Evolutionary conservation across 495 filamentous ascomycete species (phyloP).

Genomic region (Penicillium simplicissimum): DNA sequence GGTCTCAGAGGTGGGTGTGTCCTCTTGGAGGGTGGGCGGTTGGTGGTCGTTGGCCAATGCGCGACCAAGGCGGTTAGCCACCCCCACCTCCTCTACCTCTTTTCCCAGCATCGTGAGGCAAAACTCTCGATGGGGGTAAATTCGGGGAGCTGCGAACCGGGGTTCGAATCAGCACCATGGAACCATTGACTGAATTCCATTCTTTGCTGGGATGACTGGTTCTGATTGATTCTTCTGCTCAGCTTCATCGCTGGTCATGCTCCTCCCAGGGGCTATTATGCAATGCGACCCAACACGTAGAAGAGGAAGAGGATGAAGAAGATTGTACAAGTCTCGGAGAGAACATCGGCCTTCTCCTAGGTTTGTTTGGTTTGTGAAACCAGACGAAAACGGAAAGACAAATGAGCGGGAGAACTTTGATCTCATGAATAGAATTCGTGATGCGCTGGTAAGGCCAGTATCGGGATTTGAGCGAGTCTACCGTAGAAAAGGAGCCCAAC

Average conservation of each 20-base stretch:
- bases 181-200: not conserved
- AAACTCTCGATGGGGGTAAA: not conserved
- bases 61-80: slow-evolving; percentile 1
- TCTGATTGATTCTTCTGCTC: not conserved
- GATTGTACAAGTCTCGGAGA: not conserved
- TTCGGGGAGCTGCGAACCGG: slow-evolving; percentile 1
- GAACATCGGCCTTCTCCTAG: not conserved
- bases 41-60: not conserved
- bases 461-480: not conserved
- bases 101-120: not conserved
- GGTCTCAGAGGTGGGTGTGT: not conserved
- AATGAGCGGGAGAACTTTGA: not conserved
- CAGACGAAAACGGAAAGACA: not conserved
- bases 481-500: not conserved
- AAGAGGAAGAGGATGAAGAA: not conserved
- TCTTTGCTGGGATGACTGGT: not conserved
- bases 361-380: not conserved
- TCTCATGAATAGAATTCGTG: slow-evolving; percentile 1
- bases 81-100: not conserved
- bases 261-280: slow-evolving; percentile 28
- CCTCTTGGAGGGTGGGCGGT: not conserved
- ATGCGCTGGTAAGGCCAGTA: slow-evolving; percentile 4
- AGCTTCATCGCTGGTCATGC: slow-evolving; percentile 6
- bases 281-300: slow-evolving; percentile 37
- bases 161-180: not conserved